A percentile compares a stretch with the other conserved stretches of the same genome.
Conservation (phyloP, 140 eudicot genomes). For the Artemisia princeps region DNA sequence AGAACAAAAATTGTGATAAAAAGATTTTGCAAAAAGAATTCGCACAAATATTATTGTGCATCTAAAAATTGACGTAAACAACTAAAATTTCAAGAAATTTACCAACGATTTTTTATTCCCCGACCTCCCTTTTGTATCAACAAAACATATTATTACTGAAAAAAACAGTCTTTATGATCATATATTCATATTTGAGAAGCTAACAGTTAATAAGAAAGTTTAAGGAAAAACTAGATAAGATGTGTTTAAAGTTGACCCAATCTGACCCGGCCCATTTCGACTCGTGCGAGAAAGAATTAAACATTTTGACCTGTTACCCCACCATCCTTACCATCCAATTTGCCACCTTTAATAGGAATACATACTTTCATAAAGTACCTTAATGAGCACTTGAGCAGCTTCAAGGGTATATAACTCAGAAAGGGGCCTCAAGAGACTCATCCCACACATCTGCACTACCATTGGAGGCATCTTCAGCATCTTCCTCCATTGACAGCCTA, state of each 20-base stretch:
- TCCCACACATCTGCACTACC: conserved; percentile 99
- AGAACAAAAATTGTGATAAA: no score
- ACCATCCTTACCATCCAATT: no score
- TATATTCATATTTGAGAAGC: no score
- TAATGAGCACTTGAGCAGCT: conserved; percentile 12
- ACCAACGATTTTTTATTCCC: no score
- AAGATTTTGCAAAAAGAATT: no score
- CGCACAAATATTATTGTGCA: no score
- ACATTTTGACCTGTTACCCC: no score
- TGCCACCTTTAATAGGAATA: neutral
- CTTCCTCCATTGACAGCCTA: conserved; percentile 97
- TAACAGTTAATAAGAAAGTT: no score
- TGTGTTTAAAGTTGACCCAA: neutral
- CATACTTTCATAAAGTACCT: conserved; percentile 17
- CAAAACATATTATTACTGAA: neutral
- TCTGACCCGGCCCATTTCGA: neutral
- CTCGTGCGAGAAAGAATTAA: neutral
- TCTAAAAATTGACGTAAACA: no score
- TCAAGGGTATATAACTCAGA: conserved; percentile 30
- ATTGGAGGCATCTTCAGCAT: conserved; percentile 90
- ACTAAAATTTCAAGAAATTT: no score
- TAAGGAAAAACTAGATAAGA: neutral
- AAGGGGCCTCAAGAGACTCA: conserved; percentile 96
- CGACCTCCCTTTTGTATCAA: no score
- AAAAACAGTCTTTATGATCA: neutral